Evolutionary conservation across 2,329 filamentous ascomycete species (phyloP).

Genomic region (Aspergillus luchuensis): DNA sequence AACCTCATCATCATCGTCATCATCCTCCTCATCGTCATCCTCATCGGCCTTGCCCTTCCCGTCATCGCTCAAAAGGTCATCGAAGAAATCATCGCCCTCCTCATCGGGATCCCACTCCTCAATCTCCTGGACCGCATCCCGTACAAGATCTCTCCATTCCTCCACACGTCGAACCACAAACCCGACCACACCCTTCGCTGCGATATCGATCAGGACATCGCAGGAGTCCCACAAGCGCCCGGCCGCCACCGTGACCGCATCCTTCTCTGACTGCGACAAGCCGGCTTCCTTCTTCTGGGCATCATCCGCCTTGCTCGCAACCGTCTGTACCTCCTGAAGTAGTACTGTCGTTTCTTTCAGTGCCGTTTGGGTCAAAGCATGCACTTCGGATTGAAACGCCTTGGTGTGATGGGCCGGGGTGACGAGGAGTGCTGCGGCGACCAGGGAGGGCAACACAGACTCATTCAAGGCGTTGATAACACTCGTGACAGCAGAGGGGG

Average conservation of each 20-base stretch:
- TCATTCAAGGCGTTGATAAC: constrained; percentile 73
- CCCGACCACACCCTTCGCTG: constrained; percentile 67
- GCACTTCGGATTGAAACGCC: constrained; percentile 65
- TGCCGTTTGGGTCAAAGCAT: constrained; percentile 59
- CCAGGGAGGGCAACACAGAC: constrained; percentile 72
- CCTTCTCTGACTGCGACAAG: constrained; percentile 40
- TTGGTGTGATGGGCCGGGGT: constrained; percentile 62
- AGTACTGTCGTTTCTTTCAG: constrained; percentile 66
- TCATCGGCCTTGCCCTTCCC: constrained; percentile 25
- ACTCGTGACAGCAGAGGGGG: constrained; percentile 70
- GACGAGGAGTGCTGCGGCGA: constrained; percentile 70
- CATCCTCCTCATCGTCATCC: constrained; percentile 21
- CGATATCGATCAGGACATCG: constrained; percentile 68
- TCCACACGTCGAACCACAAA: constrained; percentile 71
- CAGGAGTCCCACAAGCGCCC: constrained; percentile 83
- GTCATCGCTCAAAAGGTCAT: constrained; percentile 39
- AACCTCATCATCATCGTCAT: constrained; percentile 31
- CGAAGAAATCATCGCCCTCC: constrained; percentile 58
- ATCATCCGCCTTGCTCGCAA: constrained; percentile 49
- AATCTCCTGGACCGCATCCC: constrained; percentile 82
- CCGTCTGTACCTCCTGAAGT: constrained; percentile 58
- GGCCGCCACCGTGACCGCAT: constrained; percentile 65
- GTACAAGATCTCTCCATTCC: constrained; percentile 71
- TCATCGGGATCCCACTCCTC: constrained; percentile 83
- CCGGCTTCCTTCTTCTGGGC: constrained; percentile 39